Evolutionary conservation across 768 basidiomycete species (phyloP).

Genomic region (Leucosporidium yakuticum): DNA sequence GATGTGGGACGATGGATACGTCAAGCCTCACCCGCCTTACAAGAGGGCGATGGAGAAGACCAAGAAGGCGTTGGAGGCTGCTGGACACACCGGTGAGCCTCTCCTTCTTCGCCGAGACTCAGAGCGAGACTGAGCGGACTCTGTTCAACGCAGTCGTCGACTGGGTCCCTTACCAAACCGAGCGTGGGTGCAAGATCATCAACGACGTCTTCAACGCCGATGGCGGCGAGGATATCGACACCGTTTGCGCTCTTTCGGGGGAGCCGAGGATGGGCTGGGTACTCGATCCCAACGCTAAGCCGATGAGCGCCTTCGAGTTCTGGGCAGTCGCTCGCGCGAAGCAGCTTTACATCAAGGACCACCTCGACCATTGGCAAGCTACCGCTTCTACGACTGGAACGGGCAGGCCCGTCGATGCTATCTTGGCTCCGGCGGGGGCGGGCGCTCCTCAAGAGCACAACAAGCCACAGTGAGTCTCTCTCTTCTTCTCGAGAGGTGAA

Average conservation of each 20-base stretch:
- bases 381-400: conserved; percentile 56
- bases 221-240: conserved; percentile 47
- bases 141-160: conserved; percentile 54
- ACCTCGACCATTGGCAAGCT: conserved; percentile 60
- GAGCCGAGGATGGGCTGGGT: conserved; percentile 57
- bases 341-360: conserved; percentile 50
- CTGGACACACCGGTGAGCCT: conserved; percentile 50
- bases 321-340: conserved; percentile 44
- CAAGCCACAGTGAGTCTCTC: conserved; percentile 3
- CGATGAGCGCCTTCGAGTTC: no score
- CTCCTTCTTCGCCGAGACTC: no score
- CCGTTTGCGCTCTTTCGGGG: conserved; percentile 40
- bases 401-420: conserved; percentile 67
- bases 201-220: conserved; percentile 43
- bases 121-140: not conserved
- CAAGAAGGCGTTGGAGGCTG: conserved; percentile 55
- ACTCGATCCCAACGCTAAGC: conserved; percentile 30
- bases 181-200: conserved; percentile 47
- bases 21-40: conserved; percentile 61
- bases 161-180: conserved; percentile 58
- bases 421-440: conserved; percentile 54
- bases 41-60: conserved; percentile 55
- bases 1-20: conserved; percentile 59
- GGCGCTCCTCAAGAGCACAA: conserved; percentile 15
- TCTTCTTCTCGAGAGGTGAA: not conserved